Evolutionary conservation across 805 yeast species (phyloP).

Genomic region (Yamadazyma sp.): DNA sequence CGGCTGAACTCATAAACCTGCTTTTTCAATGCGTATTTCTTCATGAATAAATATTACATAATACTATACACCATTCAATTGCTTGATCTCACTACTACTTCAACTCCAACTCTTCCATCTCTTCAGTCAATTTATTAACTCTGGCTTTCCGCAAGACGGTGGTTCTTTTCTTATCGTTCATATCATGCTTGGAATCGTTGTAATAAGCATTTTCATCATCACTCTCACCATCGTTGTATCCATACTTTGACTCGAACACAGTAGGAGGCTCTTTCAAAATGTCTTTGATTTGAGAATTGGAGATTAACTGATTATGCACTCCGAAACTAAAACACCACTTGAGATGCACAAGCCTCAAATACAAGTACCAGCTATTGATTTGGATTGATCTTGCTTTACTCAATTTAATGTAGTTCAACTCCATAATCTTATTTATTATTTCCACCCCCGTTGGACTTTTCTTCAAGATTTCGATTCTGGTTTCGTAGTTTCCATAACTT

Average conservation of each 20-base stretch:
- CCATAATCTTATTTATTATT: conserved; percentile 28
- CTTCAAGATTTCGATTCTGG: conserved; percentile 36
- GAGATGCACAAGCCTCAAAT: conserved; percentile 47
- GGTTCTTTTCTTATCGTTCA: conserved; percentile 35
- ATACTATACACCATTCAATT: too few species aligned
- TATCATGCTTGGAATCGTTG: conserved; percentile 18
- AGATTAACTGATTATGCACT: conserved; percentile 47
- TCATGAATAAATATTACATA: too few species aligned
- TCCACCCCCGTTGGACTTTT: conserved; percentile 37
- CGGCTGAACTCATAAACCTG: too few species aligned
- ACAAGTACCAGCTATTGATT: conserved; percentile 52
- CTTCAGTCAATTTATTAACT: conserved; percentile 31
- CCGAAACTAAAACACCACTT: conserved; percentile 55
- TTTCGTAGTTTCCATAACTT: conserved; percentile 34
- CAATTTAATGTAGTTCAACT: conserved; percentile 40
- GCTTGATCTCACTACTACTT: background rate
- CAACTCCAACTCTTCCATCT: conserved; percentile 27
- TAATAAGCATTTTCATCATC: conserved; percentile 14
- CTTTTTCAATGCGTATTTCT: too few species aligned
- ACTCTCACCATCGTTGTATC: conserved; percentile 15
- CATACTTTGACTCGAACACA: conserved; percentile 23
- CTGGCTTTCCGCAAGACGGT: conserved; percentile 39
- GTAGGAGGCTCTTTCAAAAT: conserved; percentile 37
- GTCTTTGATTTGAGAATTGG: conserved; percentile 34
- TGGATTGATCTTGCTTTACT: conserved; percentile 47